Percentiles rank a stretch among this genome's conserved stretches.
These are phyloP conservation scores for Calonectria pseudoturangicola DNA, from an alignment of 2,329 filamentous ascomycete species.

Conservation along the genomic window DNA sequence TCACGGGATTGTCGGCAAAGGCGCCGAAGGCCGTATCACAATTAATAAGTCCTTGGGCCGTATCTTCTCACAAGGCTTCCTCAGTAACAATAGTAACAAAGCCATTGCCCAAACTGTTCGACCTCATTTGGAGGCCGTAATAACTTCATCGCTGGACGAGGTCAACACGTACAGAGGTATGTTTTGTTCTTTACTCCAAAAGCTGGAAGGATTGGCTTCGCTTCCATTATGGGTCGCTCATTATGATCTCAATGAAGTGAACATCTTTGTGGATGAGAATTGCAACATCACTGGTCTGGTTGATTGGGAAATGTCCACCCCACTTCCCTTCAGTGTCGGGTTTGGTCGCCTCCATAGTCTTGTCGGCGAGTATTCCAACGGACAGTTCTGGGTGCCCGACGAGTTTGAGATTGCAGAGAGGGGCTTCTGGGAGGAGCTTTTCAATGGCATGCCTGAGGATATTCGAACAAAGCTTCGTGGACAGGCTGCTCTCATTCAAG, in stretches of 20 bases:
- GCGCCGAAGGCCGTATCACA: background rate
- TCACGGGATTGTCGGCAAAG: background rate
- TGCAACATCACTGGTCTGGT: background rate
- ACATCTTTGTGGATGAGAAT: background rate
- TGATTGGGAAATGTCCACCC: background rate
- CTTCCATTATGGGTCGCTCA: background rate
- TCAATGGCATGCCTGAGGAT: slow-evolving; percentile 51
- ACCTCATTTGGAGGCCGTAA: background rate
- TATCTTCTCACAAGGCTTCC: background rate
- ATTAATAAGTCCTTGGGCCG: background rate
- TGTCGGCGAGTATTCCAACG: slow-evolving; percentile 50
- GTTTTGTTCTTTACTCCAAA: background rate
- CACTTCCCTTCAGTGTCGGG: slow-evolving; percentile 4
- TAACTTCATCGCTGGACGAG: background rate
- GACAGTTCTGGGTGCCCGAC: slow-evolving; percentile 53
- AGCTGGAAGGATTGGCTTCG: background rate
- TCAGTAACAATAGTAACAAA: background rate
- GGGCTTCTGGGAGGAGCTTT: slow-evolving; percentile 53
- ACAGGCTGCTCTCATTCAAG: slow-evolving; percentile 57
- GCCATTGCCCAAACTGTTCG: background rate
- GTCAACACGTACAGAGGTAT: background rate
- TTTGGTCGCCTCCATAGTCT: slow-evolving; percentile 52
- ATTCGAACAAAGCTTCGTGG: slow-evolving; percentile 55
- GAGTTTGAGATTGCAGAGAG: slow-evolving; percentile 54
- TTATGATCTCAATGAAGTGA: slow-evolving; percentile 6